Evolutionary conservation across 2,329 filamentous ascomycete species (phyloP), one percentile per base, ranked within the genome.

Genomic region (Ophiognomonia clavigignenti-juglandacearum): DNA sequence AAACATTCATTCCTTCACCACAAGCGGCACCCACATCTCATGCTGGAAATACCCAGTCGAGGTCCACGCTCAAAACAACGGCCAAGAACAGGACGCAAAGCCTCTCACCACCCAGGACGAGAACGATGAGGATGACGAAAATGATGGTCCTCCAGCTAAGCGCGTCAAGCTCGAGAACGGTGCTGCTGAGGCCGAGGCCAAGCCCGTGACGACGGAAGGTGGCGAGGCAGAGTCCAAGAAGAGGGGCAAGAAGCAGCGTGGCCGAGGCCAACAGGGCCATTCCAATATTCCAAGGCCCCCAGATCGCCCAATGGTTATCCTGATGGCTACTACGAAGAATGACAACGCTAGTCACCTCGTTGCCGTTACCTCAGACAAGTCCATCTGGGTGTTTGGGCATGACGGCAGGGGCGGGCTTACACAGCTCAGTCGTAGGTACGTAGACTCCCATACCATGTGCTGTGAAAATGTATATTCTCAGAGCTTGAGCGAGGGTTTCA

Each of bases 331-430:
- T 23, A 85, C 88, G 1, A 64, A 71, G 13, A 74, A 86, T 54
- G 80, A 83, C 14, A 73, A 86, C 54, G 80, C 83, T 13, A 73
- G 77, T 35, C 73, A 95, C 66, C 64, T 95, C 18, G 71, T 96
- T 35, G 86, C 82, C 19, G 80, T 95, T 24, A 95, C 90, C 8
- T 88, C 95, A 59, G 93, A 97, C 71, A 98, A 98, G 70, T 82
- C 79, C 41, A 75, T 98, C 34, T 87, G 88, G 64, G 88, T 96
- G 0, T 88, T 97, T 61, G 73, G 81, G 55, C 73, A 91, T 50
- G 74, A 80, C 24, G 68, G 74, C 2, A 66, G 77, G 43, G 86
- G 83, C 1, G 67, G 66, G 3, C 66, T 96, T 23, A 70, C 72
- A 24, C 75, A 88, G 59, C 62, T 89, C 48, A 95, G 85, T 64